These are phyloP conservation scores for Neopestalotiopsis rosae DNA, from an alignment of 2,329 filamentous ascomycete species.

Conservation along the genomic window DNA sequence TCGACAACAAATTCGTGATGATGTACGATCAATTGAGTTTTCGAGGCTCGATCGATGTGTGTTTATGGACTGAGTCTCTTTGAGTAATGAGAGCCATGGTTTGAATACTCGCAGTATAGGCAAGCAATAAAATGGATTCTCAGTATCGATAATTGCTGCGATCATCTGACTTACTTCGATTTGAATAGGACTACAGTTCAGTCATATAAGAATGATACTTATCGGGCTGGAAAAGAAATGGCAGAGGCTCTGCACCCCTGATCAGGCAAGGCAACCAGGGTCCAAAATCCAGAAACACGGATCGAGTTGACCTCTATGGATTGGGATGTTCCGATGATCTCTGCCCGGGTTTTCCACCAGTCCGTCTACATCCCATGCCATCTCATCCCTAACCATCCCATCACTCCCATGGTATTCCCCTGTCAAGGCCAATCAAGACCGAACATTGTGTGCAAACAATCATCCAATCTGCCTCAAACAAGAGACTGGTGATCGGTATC, in stretches of 20 bases:
- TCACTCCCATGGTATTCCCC: neutral
- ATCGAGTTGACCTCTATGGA: neutral
- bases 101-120: too few species aligned
- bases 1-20: neutral
- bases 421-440: neutral
- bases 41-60: too few species aligned
- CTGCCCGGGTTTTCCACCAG: neutral
- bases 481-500: conserved; percentile 5
- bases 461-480: conserved; percentile 15
- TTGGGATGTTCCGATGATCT: conserved; percentile 4
- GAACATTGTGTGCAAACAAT: neutral
- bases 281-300: neutral
- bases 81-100: too few species aligned
- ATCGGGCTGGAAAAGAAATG: conserved; percentile 5
- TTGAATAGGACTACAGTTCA: neutral
- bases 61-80: too few species aligned
- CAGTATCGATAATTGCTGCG: too few species aligned
- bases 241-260: neutral
- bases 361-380: neutral
- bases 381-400: neutral
- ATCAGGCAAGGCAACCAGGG: too few species aligned
- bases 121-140: too few species aligned
- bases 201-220: too few species aligned
- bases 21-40: too few species aligned
- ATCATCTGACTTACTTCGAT: neutral